Conservation (phyloP, 257 asterid species). For the Dorcoceras hygrometricum region DNA sequence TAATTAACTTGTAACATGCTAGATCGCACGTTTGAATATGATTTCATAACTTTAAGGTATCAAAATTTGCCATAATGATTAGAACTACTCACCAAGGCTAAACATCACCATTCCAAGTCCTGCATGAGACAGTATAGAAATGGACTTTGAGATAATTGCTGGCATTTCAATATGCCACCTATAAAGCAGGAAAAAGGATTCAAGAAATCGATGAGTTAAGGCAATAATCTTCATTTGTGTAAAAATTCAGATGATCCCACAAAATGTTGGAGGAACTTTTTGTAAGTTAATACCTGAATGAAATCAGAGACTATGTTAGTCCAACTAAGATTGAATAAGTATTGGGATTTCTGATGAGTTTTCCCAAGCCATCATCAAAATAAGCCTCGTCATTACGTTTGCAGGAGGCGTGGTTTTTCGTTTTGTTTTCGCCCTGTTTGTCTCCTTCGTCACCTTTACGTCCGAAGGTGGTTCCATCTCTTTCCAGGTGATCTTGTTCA, state of each 20-base stretch:
- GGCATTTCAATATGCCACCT: slow-evolving; percentile 99
- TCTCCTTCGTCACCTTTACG: slow-evolving; percentile 48
- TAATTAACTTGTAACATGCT: neutral
- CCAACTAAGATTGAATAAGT: slow-evolving; percentile 91
- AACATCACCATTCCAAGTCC: too few relatives aligned
- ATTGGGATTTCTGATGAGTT: slow-evolving; percentile 93
- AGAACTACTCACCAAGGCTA: too few relatives aligned
- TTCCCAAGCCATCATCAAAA: slow-evolving; percentile 96
- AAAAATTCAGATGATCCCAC: neutral
- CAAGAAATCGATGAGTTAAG: neutral
- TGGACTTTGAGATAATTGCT: slow-evolving; percentile 81
- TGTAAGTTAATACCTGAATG: slow-evolving; percentile 61
- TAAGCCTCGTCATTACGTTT: slow-evolving; percentile 97
- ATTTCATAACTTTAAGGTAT: too few relatives aligned
- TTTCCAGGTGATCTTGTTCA: slow-evolving; percentile 50
- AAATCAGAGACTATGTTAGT: slow-evolving; percentile 76
- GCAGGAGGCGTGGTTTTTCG: slow-evolving; percentile 82
- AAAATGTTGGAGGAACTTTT: neutral
- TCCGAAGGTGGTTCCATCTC: slow-evolving; percentile 62
- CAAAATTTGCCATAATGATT: too few relatives aligned
- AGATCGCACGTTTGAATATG: neutral
- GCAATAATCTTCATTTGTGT: neutral
- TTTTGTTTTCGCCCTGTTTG: slow-evolving; percentile 44
- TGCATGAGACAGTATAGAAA: slow-evolving; percentile 85
- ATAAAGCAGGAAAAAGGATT: neutral